phyloP scores from a whole-genome alignment of 495 filamentous ascomycete genomes.

The Penicillium ochrochloron region DNA sequence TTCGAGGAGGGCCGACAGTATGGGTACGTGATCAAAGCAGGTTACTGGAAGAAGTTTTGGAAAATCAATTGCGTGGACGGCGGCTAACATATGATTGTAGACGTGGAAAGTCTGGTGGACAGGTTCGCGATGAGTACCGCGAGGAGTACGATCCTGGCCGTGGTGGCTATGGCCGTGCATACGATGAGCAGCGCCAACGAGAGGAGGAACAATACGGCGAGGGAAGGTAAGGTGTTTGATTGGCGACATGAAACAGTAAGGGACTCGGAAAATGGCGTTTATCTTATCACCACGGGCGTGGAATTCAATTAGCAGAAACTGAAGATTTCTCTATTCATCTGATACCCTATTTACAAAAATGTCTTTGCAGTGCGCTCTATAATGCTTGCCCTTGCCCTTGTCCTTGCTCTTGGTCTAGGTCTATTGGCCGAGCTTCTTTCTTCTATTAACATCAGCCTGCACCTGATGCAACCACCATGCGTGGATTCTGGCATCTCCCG shows the following conservation, averaged over 20 bases:
- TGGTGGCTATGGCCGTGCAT: conserved; percentile 78
- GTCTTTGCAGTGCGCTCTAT: conserved; percentile 23
- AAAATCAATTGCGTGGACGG: background rate
- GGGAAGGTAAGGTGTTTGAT: conserved; percentile 45
- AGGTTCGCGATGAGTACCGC: conserved; percentile 96
- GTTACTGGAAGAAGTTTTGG: background rate
- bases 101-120: conserved; percentile 88
- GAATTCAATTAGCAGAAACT: conserved; percentile 29
- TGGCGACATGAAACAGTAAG: conserved; percentile 14
- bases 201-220: conserved; percentile 58
- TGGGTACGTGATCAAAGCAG: conserved; percentile 55
- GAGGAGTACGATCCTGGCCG: conserved; percentile 95
- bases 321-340: conserved; percentile 31
- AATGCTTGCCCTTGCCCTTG: conserved; percentile 9
- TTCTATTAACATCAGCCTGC: conserved; percentile 39
- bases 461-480: conserved; percentile 90
- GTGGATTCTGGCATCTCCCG: conserved; percentile 86
- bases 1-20: conserved; percentile 97
- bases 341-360: conserved; percentile 37
- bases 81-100: conserved; percentile 36
- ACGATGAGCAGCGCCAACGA: conserved; percentile 65
- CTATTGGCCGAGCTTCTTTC: conserved; percentile 34
- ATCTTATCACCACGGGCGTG: conserved; percentile 20
- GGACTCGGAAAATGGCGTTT: conserved; percentile 46
- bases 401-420: background rate